These are phyloP conservation scores for Sugiyamaella chiloensis DNA, from an alignment of 805 yeast species.

Conservation along the genomic window DNA sequence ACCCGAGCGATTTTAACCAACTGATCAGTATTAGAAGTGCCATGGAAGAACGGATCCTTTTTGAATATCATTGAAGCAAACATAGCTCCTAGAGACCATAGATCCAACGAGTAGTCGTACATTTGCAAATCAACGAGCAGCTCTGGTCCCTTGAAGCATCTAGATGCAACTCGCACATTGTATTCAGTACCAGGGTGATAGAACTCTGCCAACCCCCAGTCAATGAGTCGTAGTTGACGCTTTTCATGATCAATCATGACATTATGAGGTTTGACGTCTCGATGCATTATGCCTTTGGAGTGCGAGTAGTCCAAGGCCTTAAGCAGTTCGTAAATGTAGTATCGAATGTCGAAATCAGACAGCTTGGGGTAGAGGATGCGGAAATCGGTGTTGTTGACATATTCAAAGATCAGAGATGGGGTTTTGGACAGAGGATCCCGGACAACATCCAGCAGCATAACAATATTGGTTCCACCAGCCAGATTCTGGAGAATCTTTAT, in stretches of 20 bases:
- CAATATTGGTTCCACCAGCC: constrained; percentile 79
- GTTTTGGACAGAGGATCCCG: constrained; percentile 74
- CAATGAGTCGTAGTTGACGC: constrained; percentile 70
- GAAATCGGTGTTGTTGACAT: constrained; percentile 78
- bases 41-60: constrained; percentile 90
- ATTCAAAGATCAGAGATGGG: constrained; percentile 85
- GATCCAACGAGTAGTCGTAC: constrained; percentile 86
- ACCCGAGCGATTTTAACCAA: constrained; percentile 85
- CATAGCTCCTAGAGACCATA: constrained; percentile 95
- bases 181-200: constrained; percentile 87
- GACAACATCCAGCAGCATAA: constrained; percentile 75
- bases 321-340: constrained; percentile 75
- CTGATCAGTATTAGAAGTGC: constrained; percentile 87
- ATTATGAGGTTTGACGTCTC: constrained; percentile 95
- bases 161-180: constrained; percentile 89
- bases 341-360: constrained; percentile 70
- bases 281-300: constrained; percentile 92
- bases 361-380: constrained; percentile 77
- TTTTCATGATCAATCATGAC: constrained; percentile 87
- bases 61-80: constrained; percentile 86
- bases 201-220: constrained; percentile 96
- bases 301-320: constrained; percentile 85
- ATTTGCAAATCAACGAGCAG: constrained; percentile 77
- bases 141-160: constrained; percentile 94
- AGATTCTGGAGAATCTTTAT: constrained; percentile 82